Evolutionary conservation across 2,329 filamentous ascomycete species (phyloP).

Genomic region (Paraconiothyrium sp.): DNA sequence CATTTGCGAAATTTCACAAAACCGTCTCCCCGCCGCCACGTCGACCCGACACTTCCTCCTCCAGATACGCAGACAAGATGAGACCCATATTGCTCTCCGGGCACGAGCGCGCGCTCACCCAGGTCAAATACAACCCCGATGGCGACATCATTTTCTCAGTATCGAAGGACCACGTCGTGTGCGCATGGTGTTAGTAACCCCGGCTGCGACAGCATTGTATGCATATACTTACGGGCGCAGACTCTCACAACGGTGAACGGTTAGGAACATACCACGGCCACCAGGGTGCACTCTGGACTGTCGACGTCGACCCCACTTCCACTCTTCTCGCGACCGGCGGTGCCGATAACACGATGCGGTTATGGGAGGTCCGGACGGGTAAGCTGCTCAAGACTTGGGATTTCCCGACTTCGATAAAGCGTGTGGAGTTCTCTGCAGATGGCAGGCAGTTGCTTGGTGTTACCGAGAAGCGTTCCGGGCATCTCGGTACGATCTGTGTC

Average conservation of each 20-base stretch:
- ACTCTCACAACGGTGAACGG: slow-evolving; percentile 95
- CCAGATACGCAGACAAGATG: slow-evolving; percentile 64
- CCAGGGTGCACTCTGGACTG: slow-evolving; percentile 97
- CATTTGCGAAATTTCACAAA: slow-evolving; percentile 41
- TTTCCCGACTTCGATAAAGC: slow-evolving; percentile 95
- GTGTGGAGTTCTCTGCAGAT: slow-evolving; percentile 96
- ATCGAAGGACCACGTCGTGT: slow-evolving; percentile 95
- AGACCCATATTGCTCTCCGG: slow-evolving; percentile 95
- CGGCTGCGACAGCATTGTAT: slow-evolving; percentile 7
- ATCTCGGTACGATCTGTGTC: slow-evolving; percentile 92
- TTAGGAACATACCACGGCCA: slow-evolving; percentile 94
- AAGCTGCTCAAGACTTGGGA: slow-evolving; percentile 97
- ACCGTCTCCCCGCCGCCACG: slow-evolving; percentile 30
- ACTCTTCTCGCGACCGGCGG: slow-evolving; percentile 93
- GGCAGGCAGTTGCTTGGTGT: slow-evolving; percentile 90
- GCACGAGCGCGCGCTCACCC: slow-evolving; percentile 95
- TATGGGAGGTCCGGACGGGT: slow-evolving; percentile 96
- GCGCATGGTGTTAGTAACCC: slow-evolving; percentile 76
- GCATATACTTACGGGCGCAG: slow-evolving; percentile 37
- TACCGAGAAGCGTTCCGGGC: slow-evolving; percentile 98
- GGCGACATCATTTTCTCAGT: slow-evolving; percentile 97
- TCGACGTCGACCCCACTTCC: slow-evolving; percentile 93
- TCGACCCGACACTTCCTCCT: slow-evolving; percentile 19
- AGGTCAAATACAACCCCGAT: slow-evolving; percentile 86
- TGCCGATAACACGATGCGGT: slow-evolving; percentile 96